Base-by-base conservation (phyloP, 495 filamentous ascomycete species). In the Talaromyces wortmannii region DNA sequence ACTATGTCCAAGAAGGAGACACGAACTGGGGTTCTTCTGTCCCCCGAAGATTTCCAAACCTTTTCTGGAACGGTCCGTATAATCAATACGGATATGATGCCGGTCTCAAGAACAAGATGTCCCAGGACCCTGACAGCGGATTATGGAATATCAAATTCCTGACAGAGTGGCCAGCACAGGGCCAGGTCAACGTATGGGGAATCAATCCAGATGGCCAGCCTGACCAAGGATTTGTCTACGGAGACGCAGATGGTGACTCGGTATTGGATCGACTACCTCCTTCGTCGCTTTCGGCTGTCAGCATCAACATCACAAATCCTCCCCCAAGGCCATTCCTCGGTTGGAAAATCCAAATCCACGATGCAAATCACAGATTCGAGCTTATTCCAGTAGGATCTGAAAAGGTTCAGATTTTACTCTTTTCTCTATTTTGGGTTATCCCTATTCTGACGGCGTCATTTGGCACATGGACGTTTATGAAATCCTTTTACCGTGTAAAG, bases 61-160 rank as follows among this genome's bases (percentile, higher is more conserved):
- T 89, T 43, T 88, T 75, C 68, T 71, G 83, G 52, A 79, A 88
- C 43, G 86, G 86, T 0, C 74, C 79, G 0, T 88, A 79, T 67
- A 89, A 89, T 58, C 71, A 83, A 52, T 89, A 80, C 59, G 84
- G 86, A 30, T 88, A 80, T 60, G 86, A 89, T 67, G 75, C 79
- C 2, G 86, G 86, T 2, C 51, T 87, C 43, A 64, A 75, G 5
- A 83, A 84, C 40, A 60, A 71, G 15, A 79, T 87, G 64, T 65
- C 74, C 40, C 74, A 83, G 51, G 69, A 80, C 31, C 61, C 50
- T 11, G 55, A 62, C 1, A 73, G 82, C 60, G 80, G 81, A 10
- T 69, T 70, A 6, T 89, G 85, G 85, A 70, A 77, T 16, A 78
- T 80, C 61, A 71, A 82, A 50, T 83, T 83, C 59, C 78, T 86